These are phyloP conservation scores for Phytophthora aleatoria DNA, from an alignment of 352 stramenopile species.

Conservation along the genomic window DNA sequence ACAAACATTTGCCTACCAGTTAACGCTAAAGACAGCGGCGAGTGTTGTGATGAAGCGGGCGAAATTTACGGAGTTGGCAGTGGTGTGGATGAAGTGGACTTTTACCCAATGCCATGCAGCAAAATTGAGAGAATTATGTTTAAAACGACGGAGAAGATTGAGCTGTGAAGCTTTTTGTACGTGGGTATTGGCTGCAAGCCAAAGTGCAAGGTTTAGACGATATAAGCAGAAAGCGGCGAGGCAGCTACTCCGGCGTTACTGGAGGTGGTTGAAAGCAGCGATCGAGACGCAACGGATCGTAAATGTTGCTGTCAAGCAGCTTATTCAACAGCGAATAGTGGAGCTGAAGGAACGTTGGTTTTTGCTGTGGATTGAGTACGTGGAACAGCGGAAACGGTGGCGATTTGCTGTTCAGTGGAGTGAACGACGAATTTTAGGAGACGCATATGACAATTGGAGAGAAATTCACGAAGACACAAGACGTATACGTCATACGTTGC, in stretches of 20 bases:
- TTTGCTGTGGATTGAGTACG: constrained; percentile 19
- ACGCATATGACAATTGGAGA: constrained; percentile 27
- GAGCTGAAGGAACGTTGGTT: constrained; percentile 11
- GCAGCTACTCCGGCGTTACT: constrained; percentile 25
- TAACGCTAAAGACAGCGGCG: neutral
- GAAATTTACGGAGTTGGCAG: neutral
- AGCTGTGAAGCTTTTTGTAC: constrained; percentile 18
- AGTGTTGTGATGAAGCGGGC: constrained; percentile 7
- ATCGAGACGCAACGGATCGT: constrained; percentile 15
- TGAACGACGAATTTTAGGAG: constrained; percentile 15
- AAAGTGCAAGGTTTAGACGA: constrained; percentile 9
- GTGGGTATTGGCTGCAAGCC: constrained; percentile 15
- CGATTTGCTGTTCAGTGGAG: constrained; percentile 33
- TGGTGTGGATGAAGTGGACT: constrained; percentile 21
- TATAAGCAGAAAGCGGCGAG: constrained; percentile 12
- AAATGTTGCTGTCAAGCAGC: constrained; percentile 7
- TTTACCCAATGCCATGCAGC: neutral
- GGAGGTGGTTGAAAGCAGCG: constrained; percentile 19
- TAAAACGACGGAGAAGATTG: constrained; percentile 1
- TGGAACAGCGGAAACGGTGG: constrained; percentile 26
- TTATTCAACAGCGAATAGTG: constrained; percentile 1
- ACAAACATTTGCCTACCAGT: neutral
- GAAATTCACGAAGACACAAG: constrained; percentile 15
- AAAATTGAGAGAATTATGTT: constrained; percentile 11
- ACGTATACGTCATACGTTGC: constrained; percentile 14